Conservation (phyloP, 2,329 filamentous ascomycete genomes). For the Penicillium sp. region DNA sequence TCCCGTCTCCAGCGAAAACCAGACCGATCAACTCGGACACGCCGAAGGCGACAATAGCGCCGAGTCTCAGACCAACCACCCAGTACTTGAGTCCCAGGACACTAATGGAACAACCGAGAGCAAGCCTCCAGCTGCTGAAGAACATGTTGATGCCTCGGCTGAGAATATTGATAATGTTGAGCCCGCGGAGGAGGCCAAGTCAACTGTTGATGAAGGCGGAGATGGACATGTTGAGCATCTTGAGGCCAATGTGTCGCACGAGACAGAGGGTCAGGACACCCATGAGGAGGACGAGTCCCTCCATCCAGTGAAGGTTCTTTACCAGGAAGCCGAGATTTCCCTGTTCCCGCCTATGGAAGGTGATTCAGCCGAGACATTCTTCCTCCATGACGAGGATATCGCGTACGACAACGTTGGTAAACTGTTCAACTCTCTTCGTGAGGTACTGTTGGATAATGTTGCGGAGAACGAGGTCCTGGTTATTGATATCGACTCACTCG, state of each 20-base stretch:
- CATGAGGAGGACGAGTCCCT: conserved; percentile 28
- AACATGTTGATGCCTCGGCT: conserved; percentile 15
- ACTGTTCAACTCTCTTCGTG: conserved; percentile 63
- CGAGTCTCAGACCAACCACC: background rate
- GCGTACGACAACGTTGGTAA: conserved; percentile 59
- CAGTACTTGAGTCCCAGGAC: conserved; percentile 14
- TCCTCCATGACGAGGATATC: conserved; percentile 62
- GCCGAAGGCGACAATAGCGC: background rate
- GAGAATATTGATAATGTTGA: conserved; percentile 26
- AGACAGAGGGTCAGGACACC: conserved; percentile 15
- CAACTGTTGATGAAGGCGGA: conserved; percentile 18
- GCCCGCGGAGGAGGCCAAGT: conserved; percentile 19
- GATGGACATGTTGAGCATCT: conserved; percentile 15
- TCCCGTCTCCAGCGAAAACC: conserved; percentile 1
- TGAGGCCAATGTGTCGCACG: conserved; percentile 16
- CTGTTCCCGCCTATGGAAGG: conserved; percentile 63
- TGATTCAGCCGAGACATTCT: conserved; percentile 61
- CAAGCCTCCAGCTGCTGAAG: conserved; percentile 5
- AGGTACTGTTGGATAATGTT: conserved; percentile 62
- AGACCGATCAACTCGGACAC: background rate
- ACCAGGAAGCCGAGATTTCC: conserved; percentile 61
- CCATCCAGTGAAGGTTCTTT: conserved; percentile 61
- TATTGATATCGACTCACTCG: conserved; percentile 61
- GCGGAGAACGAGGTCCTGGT: conserved; percentile 63
- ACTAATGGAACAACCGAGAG: conserved; percentile 32